These are phyloP conservation scores for Pueraria montana DNA, from an alignment of 306 rosid genomes.

Conservation along the genomic window DNA sequence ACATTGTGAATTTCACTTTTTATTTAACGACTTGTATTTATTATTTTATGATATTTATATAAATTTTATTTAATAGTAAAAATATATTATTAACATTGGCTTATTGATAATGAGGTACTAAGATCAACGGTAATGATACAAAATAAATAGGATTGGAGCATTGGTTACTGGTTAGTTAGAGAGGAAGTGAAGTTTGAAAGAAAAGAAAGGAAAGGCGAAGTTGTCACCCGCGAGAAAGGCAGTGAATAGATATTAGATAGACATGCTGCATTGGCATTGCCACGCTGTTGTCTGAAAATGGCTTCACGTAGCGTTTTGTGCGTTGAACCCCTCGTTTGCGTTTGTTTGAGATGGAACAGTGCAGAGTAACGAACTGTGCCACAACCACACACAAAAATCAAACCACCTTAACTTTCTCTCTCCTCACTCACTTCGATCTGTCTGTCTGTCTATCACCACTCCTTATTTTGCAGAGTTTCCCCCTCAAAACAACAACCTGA, in stretches of 20 bases:
- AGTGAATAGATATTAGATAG: background rate
- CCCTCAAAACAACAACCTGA: background rate
- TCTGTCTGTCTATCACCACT: background rate
- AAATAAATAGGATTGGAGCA: background rate
- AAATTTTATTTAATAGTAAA: background rate
- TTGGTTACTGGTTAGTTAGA: too few relatives aligned
- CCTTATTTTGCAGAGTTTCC: background rate
- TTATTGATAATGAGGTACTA: background rate
- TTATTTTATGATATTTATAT: background rate
- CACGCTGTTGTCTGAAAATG: background rate
- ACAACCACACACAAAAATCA: too few relatives aligned
- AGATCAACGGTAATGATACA: background rate
- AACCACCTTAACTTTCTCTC: background rate
- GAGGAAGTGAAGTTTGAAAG: background rate
- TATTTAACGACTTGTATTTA: too few relatives aligned
- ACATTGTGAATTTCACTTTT: background rate
- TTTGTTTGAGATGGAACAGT: slow-evolving; percentile 47
- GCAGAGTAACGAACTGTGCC: background rate
- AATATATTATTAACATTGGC: background rate
- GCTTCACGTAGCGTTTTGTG: slow-evolving; percentile 41
- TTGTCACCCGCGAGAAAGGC: background rate
- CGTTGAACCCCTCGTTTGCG: slow-evolving; percentile 55
- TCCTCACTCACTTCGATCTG: too few relatives aligned
- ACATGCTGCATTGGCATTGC: slow-evolving; percentile 38
- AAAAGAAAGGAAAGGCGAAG: background rate